These are phyloP conservation scores for Sclerotinia borealis DNA, from an alignment of 2,329 filamentous ascomycete genomes.

Conservation along the genomic window DNA sequence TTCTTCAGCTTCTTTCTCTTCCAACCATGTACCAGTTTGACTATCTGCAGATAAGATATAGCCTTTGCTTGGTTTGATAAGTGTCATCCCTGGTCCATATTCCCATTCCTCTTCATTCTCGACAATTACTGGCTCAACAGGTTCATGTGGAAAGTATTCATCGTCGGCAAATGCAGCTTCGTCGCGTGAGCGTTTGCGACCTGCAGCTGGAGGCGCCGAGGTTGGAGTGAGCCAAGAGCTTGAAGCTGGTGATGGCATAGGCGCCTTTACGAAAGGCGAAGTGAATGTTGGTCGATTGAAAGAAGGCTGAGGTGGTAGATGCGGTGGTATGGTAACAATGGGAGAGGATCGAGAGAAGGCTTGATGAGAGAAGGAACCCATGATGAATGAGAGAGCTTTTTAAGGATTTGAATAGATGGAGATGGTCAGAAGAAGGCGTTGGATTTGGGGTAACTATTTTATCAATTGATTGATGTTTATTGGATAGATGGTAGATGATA, in stretches of 20 bases:
- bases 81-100: constrained; percentile 66
- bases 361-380: constrained; percentile 27
- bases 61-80: constrained; percentile 56
- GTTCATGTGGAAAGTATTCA: constrained; percentile 37
- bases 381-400: constrained; percentile 15
- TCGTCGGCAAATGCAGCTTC: constrained; percentile 59
- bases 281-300: constrained; percentile 24
- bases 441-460: background rate
- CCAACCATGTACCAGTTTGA: constrained; percentile 67
- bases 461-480: constrained; percentile 14
- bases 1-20: constrained; percentile 51
- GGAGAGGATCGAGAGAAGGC: constrained; percentile 26
- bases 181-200: constrained; percentile 71
- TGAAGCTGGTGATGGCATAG: constrained; percentile 20
- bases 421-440: background rate
- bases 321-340: constrained; percentile 26
- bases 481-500: background rate
- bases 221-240: constrained; percentile 24
- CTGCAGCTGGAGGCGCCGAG: constrained; percentile 39
- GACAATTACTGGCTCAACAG: constrained; percentile 31
- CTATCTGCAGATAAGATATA: constrained; percentile 57
- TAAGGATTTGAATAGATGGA: constrained; percentile 4
- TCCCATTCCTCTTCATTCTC: constrained; percentile 60
- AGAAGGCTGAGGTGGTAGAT: constrained; percentile 26
- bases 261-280: constrained; percentile 24